Conservation (phyloP, 106 monocot species). For the Allium cepa region DNA sequence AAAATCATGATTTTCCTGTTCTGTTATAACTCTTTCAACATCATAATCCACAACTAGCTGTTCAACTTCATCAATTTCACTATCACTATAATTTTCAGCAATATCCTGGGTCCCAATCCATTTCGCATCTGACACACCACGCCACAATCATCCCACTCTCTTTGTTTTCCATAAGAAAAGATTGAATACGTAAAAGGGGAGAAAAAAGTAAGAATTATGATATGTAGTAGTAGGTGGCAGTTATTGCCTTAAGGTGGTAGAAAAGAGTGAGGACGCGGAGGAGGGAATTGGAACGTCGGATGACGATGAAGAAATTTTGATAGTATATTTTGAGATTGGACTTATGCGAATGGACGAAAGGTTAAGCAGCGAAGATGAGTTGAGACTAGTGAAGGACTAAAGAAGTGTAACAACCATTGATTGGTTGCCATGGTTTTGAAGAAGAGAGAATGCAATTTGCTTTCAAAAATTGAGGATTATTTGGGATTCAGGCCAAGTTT, state of each 20-base stretch:
- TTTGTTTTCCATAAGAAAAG: too few species aligned
- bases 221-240: slow-evolving; percentile 74
- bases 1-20: slow-evolving; percentile 92
- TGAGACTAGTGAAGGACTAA: background rate
- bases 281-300: slow-evolving; percentile 4
- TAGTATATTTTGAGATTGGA: slow-evolving; percentile 11
- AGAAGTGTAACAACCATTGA: background rate
- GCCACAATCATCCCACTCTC: too few species aligned
- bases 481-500: too few species aligned
- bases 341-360: background rate
- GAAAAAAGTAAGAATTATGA: background rate
- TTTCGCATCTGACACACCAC: too few species aligned
- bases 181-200: too few species aligned
- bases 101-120: slow-evolving; percentile 4
- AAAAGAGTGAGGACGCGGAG: slow-evolving; percentile 13
- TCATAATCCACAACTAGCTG: slow-evolving; percentile 29
- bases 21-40: slow-evolving; percentile 62
- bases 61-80: background rate
- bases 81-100: slow-evolving; percentile 9
- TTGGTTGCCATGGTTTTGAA: too few species aligned
- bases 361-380: background rate
- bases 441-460: too few species aligned
- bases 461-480: too few species aligned
- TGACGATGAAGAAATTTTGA: slow-evolving; percentile 9
- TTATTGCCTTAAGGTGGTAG: slow-evolving; percentile 63